Evolutionary conservation across 2,329 filamentous ascomycete genomes (phyloP).

Genomic region (Penicillium sp.): DNA sequence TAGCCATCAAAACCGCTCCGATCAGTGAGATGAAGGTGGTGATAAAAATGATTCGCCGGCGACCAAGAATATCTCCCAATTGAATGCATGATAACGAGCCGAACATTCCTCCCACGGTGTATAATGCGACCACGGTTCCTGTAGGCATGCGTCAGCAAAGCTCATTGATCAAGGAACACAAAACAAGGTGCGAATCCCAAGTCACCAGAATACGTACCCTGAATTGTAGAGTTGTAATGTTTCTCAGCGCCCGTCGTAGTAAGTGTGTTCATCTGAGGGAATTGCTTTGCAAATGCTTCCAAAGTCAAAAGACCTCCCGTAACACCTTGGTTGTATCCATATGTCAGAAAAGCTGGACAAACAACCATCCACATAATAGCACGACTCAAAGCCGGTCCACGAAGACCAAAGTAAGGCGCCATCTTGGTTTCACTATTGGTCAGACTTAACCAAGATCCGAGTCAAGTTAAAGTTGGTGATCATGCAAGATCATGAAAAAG

Average conservation of each 20-base stretch:
- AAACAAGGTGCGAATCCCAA: no score
- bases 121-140: conserved; percentile 47
- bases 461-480: conserved; percentile 1
- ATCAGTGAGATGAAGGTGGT: conserved; percentile 44
- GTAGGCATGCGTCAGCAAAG: neutral
- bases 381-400: conserved; percentile 20
- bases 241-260: conserved; percentile 43
- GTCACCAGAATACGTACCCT: conserved; percentile 23
- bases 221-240: conserved; percentile 45
- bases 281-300: conserved; percentile 30
- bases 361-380: conserved; percentile 25
- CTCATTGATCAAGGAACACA: neutral
- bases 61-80: conserved; percentile 48
- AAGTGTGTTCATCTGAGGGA: conserved; percentile 52
- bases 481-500: neutral
- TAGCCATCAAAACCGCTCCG: conserved; percentile 46
- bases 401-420: conserved; percentile 18
- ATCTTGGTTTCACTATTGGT: neutral
- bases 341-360: conserved; percentile 47
- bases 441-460: neutral
- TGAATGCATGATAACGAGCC: conserved; percentile 48
- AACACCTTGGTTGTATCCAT: conserved; percentile 55
- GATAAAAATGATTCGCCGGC: conserved; percentile 47
- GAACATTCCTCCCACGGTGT: conserved; percentile 49
- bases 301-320: conserved; percentile 48